These are phyloP conservation scores for Daldinia decipiens DNA, from an alignment of 495 filamentous ascomycete species.

Conservation along the genomic window DNA sequence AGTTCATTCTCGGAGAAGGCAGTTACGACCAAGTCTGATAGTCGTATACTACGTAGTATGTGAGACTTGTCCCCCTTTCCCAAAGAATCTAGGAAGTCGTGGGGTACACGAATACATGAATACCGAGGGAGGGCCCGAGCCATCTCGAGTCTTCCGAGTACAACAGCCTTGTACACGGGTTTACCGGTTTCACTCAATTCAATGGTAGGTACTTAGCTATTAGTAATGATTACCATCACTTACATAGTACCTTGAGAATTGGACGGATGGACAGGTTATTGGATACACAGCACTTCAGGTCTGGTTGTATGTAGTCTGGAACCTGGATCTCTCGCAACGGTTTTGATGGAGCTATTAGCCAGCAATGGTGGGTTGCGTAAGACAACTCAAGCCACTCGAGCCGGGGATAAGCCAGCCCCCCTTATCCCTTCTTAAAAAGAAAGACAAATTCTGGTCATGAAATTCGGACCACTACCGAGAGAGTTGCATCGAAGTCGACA, in stretches of 20 bases:
- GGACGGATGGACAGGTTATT: too few species aligned
- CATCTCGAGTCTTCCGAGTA: constrained; percentile 16
- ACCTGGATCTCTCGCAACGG: constrained; percentile 21
- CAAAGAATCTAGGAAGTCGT: constrained; percentile 3
- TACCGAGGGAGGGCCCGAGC: constrained; percentile 6
- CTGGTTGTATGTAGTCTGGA: not conserved
- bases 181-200: constrained; percentile 4
- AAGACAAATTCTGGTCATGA: constrained; percentile 11
- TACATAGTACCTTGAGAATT: not conserved
- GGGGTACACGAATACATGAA: constrained; percentile 5
- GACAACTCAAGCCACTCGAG: constrained; percentile 18
- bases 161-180: constrained; percentile 21
- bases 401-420: constrained; percentile 12
- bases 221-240: not conserved
- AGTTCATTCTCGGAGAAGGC: constrained; percentile 24
- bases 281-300: not conserved
- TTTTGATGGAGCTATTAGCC: constrained; percentile 3
- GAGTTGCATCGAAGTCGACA: constrained; percentile 10
- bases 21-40: constrained; percentile 10
- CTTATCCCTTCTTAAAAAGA: constrained; percentile 31
- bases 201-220: constrained; percentile 4
- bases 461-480: constrained; percentile 21
- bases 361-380: constrained; percentile 30
- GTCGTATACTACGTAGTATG: not conserved
- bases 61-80: not conserved